Conservation (phyloP, 768 basidiomycete genomes). For the Psilocybe cubensis region DNA sequence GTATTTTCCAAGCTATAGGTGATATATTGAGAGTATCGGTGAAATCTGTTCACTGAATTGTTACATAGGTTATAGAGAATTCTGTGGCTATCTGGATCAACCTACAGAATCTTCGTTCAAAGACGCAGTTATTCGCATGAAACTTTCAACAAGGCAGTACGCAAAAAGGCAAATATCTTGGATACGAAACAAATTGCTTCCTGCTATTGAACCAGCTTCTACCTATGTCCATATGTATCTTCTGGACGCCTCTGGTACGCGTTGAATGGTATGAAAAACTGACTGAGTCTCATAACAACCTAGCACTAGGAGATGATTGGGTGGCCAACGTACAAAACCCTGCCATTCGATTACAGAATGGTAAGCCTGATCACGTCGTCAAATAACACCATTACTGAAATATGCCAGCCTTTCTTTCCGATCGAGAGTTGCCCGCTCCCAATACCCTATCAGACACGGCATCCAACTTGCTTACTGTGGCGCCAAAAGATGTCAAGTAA, state of each 20-base stretch:
- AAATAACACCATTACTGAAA: neutral
- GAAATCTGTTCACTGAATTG: neutral
- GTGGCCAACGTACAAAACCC: conserved; percentile 50
- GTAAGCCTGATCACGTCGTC: conserved; percentile 32
- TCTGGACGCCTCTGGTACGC: conserved; percentile 69
- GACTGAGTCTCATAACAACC: conserved; percentile 1
- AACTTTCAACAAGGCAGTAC: conserved; percentile 86
- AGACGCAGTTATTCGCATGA: conserved; percentile 76
- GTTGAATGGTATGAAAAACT: neutral
- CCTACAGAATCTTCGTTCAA: conserved; percentile 47
- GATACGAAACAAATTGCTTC: conserved; percentile 89
- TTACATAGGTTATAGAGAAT: conserved; percentile 87
- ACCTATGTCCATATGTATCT: conserved; percentile 48
- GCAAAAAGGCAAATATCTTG: conserved; percentile 91
- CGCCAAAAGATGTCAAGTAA: conserved; percentile 44
- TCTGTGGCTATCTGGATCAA: conserved; percentile 62
- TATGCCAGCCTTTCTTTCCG: conserved; percentile 14
- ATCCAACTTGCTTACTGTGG: conserved; percentile 49
- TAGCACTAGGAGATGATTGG: conserved; percentile 65
- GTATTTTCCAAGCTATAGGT: conserved; percentile 97
- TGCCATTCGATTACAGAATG: conserved; percentile 52
- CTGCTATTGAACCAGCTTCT: conserved; percentile 61
- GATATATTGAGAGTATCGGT: neutral
- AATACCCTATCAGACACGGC: conserved; percentile 57
- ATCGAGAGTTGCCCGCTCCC: conserved; percentile 53